Evolutionary conservation across 306 rosid species (phyloP).

Genomic region (Boehmeria nivea): DNA sequence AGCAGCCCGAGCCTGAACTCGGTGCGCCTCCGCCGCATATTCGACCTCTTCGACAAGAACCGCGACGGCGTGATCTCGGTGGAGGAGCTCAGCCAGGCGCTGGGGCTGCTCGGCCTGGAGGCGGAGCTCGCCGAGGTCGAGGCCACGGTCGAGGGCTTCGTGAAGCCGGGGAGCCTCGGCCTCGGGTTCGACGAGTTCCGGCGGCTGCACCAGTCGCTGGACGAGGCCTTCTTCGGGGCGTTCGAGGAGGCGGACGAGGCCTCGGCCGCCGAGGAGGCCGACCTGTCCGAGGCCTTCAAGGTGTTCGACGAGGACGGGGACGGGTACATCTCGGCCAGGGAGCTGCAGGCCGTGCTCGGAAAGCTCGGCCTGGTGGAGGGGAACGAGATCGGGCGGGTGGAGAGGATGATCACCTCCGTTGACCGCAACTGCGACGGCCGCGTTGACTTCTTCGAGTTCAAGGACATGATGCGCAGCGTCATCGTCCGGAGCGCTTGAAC

Average conservation of each 20-base stretch:
- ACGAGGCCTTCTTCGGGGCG: conserved; percentile 46
- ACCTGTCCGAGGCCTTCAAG: conserved; percentile 76
- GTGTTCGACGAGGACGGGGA: conserved; percentile 85
- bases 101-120: conserved; percentile 49
- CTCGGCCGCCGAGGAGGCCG: conserved; percentile 30
- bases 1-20: conserved; percentile 44
- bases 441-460: conserved; percentile 76
- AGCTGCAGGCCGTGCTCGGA: conserved; percentile 58
- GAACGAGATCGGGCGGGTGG: conserved; percentile 48
- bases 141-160: conserved; percentile 31
- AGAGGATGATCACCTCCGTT: conserved; percentile 64
- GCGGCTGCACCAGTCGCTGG: conserved; percentile 48
- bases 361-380: conserved; percentile 72
- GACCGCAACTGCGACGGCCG: conserved; percentile 72
- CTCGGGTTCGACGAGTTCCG: conserved; percentile 55
- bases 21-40: conserved; percentile 64
- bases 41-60: conserved; percentile 70
- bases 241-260: neutral
- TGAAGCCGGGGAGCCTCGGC: conserved; percentile 44
- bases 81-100: conserved; percentile 51
- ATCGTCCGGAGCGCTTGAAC: conserved; percentile 2
- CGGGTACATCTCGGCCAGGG: conserved; percentile 73
- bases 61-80: conserved; percentile 48
- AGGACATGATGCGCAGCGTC: conserved; percentile 74
- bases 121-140: conserved; percentile 46